Conservation (phyloP, 257 asterid species). For the Solanum tacnaense region DNA sequence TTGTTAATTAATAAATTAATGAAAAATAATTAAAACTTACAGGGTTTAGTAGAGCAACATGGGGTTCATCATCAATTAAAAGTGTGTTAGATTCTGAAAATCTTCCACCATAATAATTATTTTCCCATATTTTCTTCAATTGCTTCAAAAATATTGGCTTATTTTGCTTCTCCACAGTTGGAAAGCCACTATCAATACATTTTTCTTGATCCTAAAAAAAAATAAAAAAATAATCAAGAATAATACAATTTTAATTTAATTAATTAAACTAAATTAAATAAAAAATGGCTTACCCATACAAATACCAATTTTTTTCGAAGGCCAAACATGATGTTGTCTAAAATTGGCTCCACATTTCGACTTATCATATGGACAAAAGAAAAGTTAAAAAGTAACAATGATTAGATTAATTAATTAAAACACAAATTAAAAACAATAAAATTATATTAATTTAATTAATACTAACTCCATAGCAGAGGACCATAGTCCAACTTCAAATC, state of each 20-base stretch:
- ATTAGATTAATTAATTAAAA: too few species aligned
- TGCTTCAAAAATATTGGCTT: conserved; percentile 50
- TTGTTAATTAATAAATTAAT: neutral
- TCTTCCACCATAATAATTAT: conserved; percentile 5
- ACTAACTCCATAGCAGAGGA: too few species aligned
- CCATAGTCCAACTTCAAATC: too few species aligned
- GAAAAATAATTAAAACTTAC: conserved; percentile 5
- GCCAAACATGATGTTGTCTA: conserved; percentile 24
- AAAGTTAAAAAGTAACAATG: too few species aligned
- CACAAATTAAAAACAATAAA: too few species aligned
- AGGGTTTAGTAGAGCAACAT: conserved; percentile 32
- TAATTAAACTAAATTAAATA: neutral
- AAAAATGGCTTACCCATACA: conserved; percentile 30
- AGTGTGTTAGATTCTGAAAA: conserved; percentile 38
- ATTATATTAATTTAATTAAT: too few species aligned
- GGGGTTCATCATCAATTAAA: conserved; percentile 45
- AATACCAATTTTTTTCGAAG: conserved; percentile 27
- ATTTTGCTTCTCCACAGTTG: neutral
- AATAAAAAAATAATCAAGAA: neutral
- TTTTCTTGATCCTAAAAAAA: conserved; percentile 33
- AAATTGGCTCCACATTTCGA: conserved; percentile 27
- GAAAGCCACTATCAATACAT: conserved; percentile 29
- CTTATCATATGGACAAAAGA: too few species aligned
- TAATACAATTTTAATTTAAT: neutral
- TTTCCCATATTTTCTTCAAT: conserved; percentile 31